These are phyloP conservation scores for Penicillium nucicola DNA, from an alignment of 495 filamentous ascomycete species.

Conservation along the genomic window DNA sequence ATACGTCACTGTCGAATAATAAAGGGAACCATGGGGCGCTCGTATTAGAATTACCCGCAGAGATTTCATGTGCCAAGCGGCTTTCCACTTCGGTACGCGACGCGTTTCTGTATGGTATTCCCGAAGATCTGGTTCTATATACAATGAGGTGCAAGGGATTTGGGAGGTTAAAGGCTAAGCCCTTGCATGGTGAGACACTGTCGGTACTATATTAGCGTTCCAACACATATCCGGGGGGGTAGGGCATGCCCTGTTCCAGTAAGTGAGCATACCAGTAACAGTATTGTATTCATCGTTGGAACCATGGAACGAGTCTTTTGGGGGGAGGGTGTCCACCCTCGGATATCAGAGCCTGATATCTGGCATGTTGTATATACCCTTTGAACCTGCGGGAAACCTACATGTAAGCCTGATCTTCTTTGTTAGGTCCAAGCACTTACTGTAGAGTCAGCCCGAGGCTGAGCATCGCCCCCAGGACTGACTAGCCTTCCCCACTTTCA, in stretches of 20 bases:
- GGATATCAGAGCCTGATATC: neutral
- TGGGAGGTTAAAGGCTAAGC: constrained; percentile 1
- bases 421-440: neutral
- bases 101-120: constrained; percentile 1
- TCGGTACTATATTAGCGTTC: neutral
- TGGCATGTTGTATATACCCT: no score
- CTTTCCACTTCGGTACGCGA: constrained; percentile 5
- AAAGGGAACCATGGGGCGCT: constrained; percentile 23
- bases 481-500: constrained; percentile 25
- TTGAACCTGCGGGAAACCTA: no score
- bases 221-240: neutral
- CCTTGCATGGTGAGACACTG: constrained; percentile 5
- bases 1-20: constrained; percentile 13
- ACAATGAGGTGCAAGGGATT: constrained; percentile 3
- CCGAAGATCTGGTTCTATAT: neutral
- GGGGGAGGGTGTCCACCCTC: neutral
- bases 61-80: constrained; percentile 5
- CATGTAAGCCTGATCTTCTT: neutral
- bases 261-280: neutral
- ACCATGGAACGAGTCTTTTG: neutral
- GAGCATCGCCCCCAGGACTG: constrained; percentile 15
- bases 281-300: neutral
- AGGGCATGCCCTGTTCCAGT: constrained; percentile 1
- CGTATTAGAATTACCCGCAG: constrained; percentile 13
- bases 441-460: constrained; percentile 13